phyloP scores from a whole-genome alignment of 164 flowering plant genomes.

The Chimonanthus praecox region DNA sequence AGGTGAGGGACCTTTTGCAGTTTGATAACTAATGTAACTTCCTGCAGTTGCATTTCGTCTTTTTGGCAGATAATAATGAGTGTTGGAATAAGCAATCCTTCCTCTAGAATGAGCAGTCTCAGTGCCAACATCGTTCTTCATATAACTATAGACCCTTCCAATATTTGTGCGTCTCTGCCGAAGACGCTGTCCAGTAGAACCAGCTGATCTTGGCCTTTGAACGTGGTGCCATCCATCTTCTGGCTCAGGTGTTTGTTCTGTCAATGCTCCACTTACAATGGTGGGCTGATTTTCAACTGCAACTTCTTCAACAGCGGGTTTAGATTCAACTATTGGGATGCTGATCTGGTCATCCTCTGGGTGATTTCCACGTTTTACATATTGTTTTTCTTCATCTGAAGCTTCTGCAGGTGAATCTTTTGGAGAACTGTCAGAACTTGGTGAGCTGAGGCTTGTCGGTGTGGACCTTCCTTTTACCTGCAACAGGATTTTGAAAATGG shows the following conservation, averaged over 20 bases:
- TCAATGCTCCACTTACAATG: constrained; percentile 21
- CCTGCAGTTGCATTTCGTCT: constrained; percentile 55
- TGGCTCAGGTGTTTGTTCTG: constrained; percentile 59
- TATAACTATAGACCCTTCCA: constrained; percentile 59
- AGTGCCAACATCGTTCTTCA: constrained; percentile 47
- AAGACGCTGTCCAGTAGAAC: constrained; percentile 48
- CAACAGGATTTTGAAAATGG: constrained; percentile 11
- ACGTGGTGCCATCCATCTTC: constrained; percentile 99
- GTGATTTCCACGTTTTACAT: constrained; percentile 23
- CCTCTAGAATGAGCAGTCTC: constrained; percentile 39
- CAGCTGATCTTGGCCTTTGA: constrained; percentile 80
- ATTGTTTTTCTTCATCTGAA: constrained; percentile 48
- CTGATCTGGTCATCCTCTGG: constrained; percentile 17
- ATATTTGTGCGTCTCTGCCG: constrained; percentile 60
- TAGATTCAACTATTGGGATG: constrained; percentile 24
- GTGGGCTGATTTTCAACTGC: constrained; percentile 18
- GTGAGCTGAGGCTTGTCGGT: constrained; percentile 22
- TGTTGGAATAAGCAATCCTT: constrained; percentile 42
- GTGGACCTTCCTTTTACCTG: constrained; percentile 57
- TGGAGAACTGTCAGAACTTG: constrained; percentile 44
- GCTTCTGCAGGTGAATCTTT: constrained; percentile 30
- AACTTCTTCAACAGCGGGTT: constrained; percentile 27
- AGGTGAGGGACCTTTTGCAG: constrained; percentile 39
- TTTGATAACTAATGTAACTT: constrained; percentile 46
- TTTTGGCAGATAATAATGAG: constrained; percentile 59